These are phyloP conservation scores for Pseudohyphozyma bogoriensis DNA, from an alignment of 768 basidiomycete species.

Conservation along the genomic window DNA sequence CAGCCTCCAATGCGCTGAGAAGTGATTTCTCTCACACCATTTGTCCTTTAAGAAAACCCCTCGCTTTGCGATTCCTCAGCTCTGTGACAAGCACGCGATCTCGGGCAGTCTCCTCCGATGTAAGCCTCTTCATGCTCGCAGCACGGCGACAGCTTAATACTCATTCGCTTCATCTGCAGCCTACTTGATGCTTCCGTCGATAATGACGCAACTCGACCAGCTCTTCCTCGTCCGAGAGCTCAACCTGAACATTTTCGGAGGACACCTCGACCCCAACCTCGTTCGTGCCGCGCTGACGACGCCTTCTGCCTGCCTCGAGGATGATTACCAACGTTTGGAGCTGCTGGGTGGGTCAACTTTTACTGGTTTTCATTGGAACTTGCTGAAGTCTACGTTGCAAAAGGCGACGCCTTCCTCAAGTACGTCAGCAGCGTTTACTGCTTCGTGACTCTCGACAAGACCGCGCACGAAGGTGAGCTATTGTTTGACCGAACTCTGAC, in stretches of 20 bases:
- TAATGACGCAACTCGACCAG: conserved; percentile 61
- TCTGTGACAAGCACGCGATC: conserved; percentile 54
- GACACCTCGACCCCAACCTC: conserved; percentile 52
- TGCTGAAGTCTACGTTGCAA: background rate
- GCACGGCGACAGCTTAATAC: background rate
- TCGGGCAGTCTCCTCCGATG: conserved; percentile 48
- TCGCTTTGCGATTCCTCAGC: conserved; percentile 41
- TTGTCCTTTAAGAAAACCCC: conserved; percentile 41
- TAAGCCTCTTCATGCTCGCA: too few species aligned
- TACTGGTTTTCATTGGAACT: background rate
- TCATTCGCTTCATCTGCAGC: conserved; percentile 50
- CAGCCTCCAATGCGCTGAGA: too few species aligned
- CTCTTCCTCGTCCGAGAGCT: conserved; percentile 66
- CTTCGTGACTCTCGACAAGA: conserved; percentile 55
- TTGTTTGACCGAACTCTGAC: background rate
- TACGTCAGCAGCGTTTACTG: conserved; percentile 55
- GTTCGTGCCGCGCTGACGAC: conserved; percentile 60
- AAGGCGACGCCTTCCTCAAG: conserved; percentile 77
- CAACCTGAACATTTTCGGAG: conserved; percentile 56
- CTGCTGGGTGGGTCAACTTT: conserved; percentile 54
- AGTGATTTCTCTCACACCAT: too few species aligned
- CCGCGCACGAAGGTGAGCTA: conserved; percentile 49
- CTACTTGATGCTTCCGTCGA: conserved; percentile 60
- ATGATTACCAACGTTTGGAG: conserved; percentile 75
- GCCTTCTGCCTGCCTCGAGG: conserved; percentile 57